Conservation (phyloP, 371 early-diverging fungal genomes). For the Entomophthora muscae region DNA sequence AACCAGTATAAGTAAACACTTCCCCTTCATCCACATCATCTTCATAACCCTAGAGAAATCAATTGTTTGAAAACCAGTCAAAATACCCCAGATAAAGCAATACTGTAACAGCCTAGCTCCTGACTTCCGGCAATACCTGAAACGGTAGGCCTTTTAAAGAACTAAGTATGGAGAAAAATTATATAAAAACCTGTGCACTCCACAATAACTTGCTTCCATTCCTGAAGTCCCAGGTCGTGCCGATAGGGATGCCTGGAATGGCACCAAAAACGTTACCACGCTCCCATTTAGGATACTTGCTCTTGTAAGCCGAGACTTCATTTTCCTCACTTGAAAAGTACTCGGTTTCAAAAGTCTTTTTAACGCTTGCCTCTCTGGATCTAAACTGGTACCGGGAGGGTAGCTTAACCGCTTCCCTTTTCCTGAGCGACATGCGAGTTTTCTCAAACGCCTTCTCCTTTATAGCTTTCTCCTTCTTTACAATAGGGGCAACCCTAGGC, state of each 20-base stretch:
- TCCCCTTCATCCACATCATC: slow-evolving; percentile 20
- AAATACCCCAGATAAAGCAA: slow-evolving; percentile 16
- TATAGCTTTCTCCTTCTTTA: neutral
- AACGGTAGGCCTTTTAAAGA: slow-evolving; percentile 12
- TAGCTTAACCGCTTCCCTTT: neutral
- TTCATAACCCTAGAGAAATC: slow-evolving; percentile 14
- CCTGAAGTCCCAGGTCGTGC: slow-evolving; percentile 12
- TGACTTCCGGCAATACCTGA: slow-evolving; percentile 15
- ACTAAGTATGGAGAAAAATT: neutral
- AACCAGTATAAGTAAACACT: slow-evolving; percentile 15
- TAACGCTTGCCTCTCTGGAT: neutral
- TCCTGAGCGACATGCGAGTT: neutral
- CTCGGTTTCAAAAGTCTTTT: neutral
- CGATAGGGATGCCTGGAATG: slow-evolving; percentile 13
- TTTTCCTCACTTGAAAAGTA: neutral
- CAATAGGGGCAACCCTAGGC: neutral
- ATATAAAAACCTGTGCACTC: slow-evolving; percentile 7
- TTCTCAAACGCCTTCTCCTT: neutral
- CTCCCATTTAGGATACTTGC: slow-evolving; percentile 1
- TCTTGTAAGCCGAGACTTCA: too few relatives aligned
- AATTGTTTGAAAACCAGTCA: neutral
- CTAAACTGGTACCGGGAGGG: neutral
- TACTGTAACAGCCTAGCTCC: slow-evolving; percentile 13
- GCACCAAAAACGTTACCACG: slow-evolving; percentile 12
- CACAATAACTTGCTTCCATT: slow-evolving; percentile 9